phyloP scores from a whole-genome alignment of 2,329 filamentous ascomycete species.

The Xylaria sp. region DNA sequence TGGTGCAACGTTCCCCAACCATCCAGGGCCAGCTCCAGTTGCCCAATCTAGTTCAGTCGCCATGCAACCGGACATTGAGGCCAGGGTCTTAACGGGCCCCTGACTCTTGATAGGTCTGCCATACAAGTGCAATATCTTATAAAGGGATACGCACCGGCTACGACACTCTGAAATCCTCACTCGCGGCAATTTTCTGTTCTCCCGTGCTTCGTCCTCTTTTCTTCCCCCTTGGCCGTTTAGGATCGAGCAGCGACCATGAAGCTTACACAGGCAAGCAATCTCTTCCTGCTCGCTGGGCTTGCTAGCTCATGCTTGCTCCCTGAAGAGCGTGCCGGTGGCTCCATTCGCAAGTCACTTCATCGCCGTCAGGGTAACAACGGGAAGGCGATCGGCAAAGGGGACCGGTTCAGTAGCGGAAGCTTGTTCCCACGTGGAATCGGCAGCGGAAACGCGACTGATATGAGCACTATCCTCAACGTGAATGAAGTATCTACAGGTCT shows the following conservation, averaged over 20 bases:
- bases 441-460: slow-evolving; percentile 49
- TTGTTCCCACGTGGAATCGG: slow-evolving; percentile 56
- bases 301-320: slow-evolving; percentile 39
- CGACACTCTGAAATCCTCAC: not conserved
- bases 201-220: not conserved
- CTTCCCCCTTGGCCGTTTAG: not conserved
- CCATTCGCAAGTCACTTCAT: slow-evolving; percentile 26
- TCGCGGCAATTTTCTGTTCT: not conserved
- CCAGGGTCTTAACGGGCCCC: slow-evolving; percentile 4
- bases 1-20: slow-evolving; percentile 21
- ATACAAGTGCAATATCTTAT: slow-evolving; percentile 13
- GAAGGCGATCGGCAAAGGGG: slow-evolving; percentile 45
- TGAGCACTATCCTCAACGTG: slow-evolving; percentile 56
- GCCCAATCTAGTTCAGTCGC: slow-evolving; percentile 30
- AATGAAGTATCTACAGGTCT: slow-evolving; percentile 56
- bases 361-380: slow-evolving; percentile 35
- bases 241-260: slow-evolving; percentile 31
- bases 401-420: slow-evolving; percentile 55
- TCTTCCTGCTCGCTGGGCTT: slow-evolving; percentile 33
- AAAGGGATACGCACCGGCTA: slow-evolving; percentile 17
- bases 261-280: slow-evolving; percentile 22
- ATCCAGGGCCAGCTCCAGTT: slow-evolving; percentile 28
- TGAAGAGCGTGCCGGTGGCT: slow-evolving; percentile 38
- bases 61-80: slow-evolving; percentile 18
- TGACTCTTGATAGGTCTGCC: slow-evolving; percentile 10